phyloP scores from a whole-genome alignment of 2,329 filamentous ascomycete species.

The Botrytis elliptica region DNA sequence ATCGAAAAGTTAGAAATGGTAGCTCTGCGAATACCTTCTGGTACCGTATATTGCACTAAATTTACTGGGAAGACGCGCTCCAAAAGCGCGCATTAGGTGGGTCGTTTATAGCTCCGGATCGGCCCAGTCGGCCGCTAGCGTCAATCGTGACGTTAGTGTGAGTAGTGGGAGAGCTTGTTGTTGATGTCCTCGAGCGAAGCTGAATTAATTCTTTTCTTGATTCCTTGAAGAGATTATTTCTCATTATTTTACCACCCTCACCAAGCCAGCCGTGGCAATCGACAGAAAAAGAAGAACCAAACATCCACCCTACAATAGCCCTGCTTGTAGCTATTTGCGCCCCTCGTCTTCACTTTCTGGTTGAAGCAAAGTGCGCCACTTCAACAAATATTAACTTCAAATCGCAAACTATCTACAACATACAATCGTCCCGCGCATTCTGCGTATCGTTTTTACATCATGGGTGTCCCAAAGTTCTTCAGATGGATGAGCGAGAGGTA shows the following conservation, averaged over 20 bases:
- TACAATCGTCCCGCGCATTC: not conserved
- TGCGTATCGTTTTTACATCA: conserved; percentile 25
- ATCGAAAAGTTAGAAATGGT: not conserved
- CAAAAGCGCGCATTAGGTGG: conserved; percentile 18
- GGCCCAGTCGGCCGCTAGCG: conserved; percentile 17
- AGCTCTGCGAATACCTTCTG: not conserved
- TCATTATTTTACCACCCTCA: conserved; percentile 9
- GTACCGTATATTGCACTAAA: not conserved
- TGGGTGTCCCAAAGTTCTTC: conserved; percentile 55
- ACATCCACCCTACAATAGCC: not conserved
- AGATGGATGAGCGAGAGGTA: conserved; percentile 99
- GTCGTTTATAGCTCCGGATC: conserved; percentile 27
- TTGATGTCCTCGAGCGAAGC: conserved; percentile 10
- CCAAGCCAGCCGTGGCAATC: not conserved
- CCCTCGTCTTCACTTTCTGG: conserved; percentile 29
- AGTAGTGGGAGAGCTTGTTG: conserved; percentile 14
- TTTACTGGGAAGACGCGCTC: conserved; percentile 19
- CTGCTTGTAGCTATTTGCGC: not conserved
- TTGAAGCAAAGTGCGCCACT: conserved; percentile 33
- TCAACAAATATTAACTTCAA: conserved; percentile 21
- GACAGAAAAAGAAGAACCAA: not conserved
- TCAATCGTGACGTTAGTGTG: conserved; percentile 4
- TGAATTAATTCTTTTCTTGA: not conserved
- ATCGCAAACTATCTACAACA: conserved; percentile 22
- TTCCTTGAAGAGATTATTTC: conserved; percentile 18